Base-by-base conservation (phyloP, 495 filamentous ascomycete species). In the Neurospora pannonica region DNA sequence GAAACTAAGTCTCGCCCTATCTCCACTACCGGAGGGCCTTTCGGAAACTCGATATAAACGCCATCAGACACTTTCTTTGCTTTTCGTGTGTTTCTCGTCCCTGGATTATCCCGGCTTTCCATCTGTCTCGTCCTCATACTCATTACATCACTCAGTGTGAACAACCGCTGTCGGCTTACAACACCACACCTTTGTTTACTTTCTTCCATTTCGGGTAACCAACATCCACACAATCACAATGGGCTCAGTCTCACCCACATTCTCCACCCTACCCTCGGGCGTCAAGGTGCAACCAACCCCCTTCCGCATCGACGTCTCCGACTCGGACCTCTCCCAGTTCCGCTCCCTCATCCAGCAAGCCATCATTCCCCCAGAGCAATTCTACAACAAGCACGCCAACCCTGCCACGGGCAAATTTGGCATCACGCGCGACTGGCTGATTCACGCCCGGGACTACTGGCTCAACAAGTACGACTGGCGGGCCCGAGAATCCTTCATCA, bases 361-460 rank as follows among this genome's bases (percentile, higher is more conserved):
- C 70, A 17, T 42, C 54, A 76, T 77, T 15, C 74, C 31, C 3
- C 15, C 38, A 2, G 74, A 74, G 7, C 62, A 72, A 5, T 78
- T 42, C 38, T 78, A 78, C 74, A 76, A 75, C 69, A 74, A 72
- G 5, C 75, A 77, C 74, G 70, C 70, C 24, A 15, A 72, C 67
- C 8, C 54, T 4, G 21, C 70, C 36, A 73, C 77, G 43, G 73
- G 78, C 67, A 81, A 80, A 21, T 90, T 85, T 77, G 91, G 91
- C 10, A 78, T 91, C 62, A 85, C 86, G 0, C 83, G 81, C 4
- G 81, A 85, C 40, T 92, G 91, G 90, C 81, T 92, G 46, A 76
- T 75, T 5, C 76, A 85, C 1, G 86, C 87, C n/a, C 87, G 86
- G 73, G 81, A 87, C 39, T 78, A 82, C 71, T 92, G 89, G 90